Evolutionary conservation across 257 asterid species (phyloP), one percentile per base, ranked within the genome.

Genomic region (Petrea volubilis): DNA sequence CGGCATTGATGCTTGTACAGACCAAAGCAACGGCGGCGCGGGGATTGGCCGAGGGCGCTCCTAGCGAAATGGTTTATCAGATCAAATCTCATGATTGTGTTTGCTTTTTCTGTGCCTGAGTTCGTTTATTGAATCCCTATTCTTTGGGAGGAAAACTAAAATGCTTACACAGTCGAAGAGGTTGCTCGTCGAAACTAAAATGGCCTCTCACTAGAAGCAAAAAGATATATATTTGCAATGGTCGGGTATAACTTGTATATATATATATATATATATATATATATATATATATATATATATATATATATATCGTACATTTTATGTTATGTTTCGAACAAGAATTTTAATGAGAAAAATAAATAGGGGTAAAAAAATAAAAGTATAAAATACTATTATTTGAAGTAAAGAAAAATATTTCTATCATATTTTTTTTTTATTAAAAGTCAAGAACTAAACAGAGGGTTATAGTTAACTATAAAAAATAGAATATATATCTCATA

Each of bases 71-170:
- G 52, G 70, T 68, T 52, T 21, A 72, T 41, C 50, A 71, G 63
- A 77, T 78, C 63, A 55, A 87, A 76, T 74, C 85, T 79, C 89
- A 85, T 84, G 46, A 44, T 46, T 25, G 14, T 43, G 10, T 44
- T 43, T 63, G 5, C 20, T 44, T 1, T 2, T 18, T n/a, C 14
- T 3, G 0, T 2, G 24, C 3, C 49, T 3, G 44, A 49, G 56
- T 52, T 43, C 6, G 64, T 40, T 72, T 24, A 24, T 5, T n/a
- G 29, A 61, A 5, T 60, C 31, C 65, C 79, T 68, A 68, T 55
- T 72, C 31, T 43, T 64, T 25, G 75, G 74, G 72, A 68, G 27
- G 34, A 55, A 36, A 57, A 25, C 55, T 6, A 46, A 31, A 66
- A 67, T 34, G 11, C n/a, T 20, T 9, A 1, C 7, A 55, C 18